These are phyloP conservation scores for Thelephora terrestris DNA, from an alignment of 1,284 basidiomycete genomes.

Conservation along the genomic window DNA sequence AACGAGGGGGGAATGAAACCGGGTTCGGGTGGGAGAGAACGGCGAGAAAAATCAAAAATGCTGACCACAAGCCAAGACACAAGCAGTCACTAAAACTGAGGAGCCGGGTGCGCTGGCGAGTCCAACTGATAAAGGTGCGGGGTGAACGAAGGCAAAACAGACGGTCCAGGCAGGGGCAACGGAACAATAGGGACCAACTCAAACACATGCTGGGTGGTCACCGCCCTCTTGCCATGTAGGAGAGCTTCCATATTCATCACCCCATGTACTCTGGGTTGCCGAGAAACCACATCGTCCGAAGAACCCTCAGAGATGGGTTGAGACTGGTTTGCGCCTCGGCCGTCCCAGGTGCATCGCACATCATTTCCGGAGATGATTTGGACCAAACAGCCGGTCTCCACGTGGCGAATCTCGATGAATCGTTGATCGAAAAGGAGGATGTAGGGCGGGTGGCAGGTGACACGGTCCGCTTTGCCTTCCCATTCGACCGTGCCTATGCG, in stretches of 20 bases:
- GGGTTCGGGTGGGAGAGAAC: too few relatives aligned
- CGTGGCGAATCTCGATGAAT: conserved; percentile 90
- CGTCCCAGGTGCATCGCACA: conserved; percentile 45
- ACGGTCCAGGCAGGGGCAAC: conserved; percentile 48
- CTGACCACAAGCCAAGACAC: too few relatives aligned
- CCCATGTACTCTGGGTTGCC: conserved; percentile 65
- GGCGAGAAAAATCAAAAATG: too few relatives aligned
- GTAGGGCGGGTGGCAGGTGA: too few relatives aligned
- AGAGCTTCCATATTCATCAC: conserved; percentile 60
- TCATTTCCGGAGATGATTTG: conserved; percentile 84
- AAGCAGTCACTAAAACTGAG: too few relatives aligned
- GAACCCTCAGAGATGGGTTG: conserved; percentile 30
- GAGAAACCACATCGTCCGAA: conserved; percentile 37
- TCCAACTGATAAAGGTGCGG: conserved; percentile 50
- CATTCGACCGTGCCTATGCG: too few relatives aligned
- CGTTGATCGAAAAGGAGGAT: conserved; percentile 68
- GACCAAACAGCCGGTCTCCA: conserved; percentile 73
- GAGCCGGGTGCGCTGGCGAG: too few relatives aligned
- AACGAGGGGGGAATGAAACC: too few relatives aligned
- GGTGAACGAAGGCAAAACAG: conserved; percentile 52
- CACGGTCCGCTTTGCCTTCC: conserved; percentile 69
- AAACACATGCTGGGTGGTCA: conserved; percentile 62
- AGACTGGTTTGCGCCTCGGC: conserved; percentile 43
- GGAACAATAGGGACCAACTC: conserved; percentile 73
- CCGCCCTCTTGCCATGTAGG: conserved; percentile 18